These are phyloP conservation scores for Lichtheimia hyalospora DNA, from an alignment of 371 early-diverging fungal genomes.

Conservation along the genomic window DNA sequence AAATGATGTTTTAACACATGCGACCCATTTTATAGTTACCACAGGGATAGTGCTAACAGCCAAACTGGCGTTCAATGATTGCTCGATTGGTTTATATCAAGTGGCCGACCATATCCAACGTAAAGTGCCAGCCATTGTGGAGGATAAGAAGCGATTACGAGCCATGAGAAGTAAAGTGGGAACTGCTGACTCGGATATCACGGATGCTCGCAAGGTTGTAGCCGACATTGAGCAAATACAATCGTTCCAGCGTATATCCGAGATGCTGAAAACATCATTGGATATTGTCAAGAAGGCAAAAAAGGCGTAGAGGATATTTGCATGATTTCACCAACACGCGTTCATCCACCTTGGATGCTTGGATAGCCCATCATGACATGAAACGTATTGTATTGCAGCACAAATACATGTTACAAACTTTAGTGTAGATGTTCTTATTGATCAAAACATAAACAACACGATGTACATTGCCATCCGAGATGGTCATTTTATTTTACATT, in stretches of 20 bases:
- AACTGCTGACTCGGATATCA: conserved; percentile 30
- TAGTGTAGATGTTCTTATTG: too few relatives aligned
- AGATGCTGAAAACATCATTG: conserved; percentile 31
- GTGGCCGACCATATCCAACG: conserved; percentile 41
- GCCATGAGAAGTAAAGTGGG: conserved; percentile 15
- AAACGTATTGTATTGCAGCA: too few relatives aligned
- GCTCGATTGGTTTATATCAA: conserved; percentile 33
- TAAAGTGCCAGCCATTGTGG: conserved; percentile 34
- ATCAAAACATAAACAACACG: too few relatives aligned
- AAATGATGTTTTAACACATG: background rate
- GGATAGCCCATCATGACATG: too few relatives aligned
- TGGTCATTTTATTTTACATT: too few relatives aligned
- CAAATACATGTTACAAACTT: too few relatives aligned
- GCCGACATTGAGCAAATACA: conserved; percentile 29
- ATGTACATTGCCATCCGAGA: too few relatives aligned
- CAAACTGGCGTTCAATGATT: conserved; percentile 30
- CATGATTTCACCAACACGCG: too few relatives aligned
- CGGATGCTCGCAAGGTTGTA: conserved; percentile 32
- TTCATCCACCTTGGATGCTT: too few relatives aligned
- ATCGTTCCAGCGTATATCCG: conserved; percentile 27
- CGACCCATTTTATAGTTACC: conserved; percentile 9
- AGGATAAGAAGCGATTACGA: conserved; percentile 17
- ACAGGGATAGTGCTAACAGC: conserved; percentile 11
- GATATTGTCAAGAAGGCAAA: conserved; percentile 13
- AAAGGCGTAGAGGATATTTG: background rate